Conservation (phyloP, 257 asterid species). For the Penstemon barbatus region DNA sequence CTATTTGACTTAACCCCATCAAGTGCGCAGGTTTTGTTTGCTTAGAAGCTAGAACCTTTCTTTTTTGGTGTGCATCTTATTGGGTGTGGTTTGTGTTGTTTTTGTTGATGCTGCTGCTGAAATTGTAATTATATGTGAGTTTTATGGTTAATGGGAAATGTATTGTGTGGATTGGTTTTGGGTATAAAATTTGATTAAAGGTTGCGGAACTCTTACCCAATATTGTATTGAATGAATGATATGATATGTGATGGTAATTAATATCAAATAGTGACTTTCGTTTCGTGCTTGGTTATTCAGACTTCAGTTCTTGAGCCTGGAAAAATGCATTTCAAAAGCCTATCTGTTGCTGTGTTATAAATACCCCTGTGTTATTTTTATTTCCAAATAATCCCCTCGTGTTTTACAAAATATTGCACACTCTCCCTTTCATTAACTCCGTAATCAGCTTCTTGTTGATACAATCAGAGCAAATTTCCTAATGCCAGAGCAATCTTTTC, state of each 20-base stretch:
- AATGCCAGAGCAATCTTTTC: no score
- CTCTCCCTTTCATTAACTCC: no score
- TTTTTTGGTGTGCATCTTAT: neutral
- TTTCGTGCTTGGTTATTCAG: neutral
- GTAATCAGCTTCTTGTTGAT: no score
- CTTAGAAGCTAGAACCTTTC: constrained; percentile 42
- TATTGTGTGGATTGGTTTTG: neutral
- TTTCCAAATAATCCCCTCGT: no score
- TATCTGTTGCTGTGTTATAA: no score
- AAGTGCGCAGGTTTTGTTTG: constrained; percentile 86
- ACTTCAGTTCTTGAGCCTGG: neutral
- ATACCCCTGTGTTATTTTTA: no score
- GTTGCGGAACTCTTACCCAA: neutral
- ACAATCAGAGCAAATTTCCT: no score
- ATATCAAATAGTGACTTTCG: neutral
- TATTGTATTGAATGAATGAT: no score
- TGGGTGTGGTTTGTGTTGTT: constrained; percentile 11
- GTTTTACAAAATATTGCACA: no score
- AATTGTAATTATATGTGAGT: neutral
- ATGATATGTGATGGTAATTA: neutral
- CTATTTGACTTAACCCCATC: constrained; percentile 72
- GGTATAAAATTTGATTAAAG: neutral
- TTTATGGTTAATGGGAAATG: neutral
- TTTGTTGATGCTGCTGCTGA: neutral
- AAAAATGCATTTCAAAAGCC: neutral